Percentiles rank a stretch among this genome's conserved stretches.
These are phyloP conservation scores for Halenospora varia DNA, from an alignment of 495 filamentous ascomycete species.

Conservation along the genomic window DNA sequence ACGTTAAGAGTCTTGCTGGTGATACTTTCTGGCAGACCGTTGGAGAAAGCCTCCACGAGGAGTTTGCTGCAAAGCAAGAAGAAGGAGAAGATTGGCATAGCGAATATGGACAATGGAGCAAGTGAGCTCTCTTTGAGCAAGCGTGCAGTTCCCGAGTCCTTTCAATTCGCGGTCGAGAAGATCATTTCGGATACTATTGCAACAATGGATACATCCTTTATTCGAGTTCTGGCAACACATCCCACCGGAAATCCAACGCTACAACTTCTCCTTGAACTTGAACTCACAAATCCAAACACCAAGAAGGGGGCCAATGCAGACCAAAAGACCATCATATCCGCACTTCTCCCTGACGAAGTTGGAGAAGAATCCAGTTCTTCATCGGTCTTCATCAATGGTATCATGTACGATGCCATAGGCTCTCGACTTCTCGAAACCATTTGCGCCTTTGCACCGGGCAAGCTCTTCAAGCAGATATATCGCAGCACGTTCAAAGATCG, in stretches of 20 bases:
- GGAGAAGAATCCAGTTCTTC: constrained; percentile 54
- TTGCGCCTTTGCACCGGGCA: constrained; percentile 73
- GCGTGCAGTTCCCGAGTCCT: constrained; percentile 71
- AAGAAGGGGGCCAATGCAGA: constrained; percentile 36
- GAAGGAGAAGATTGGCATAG: constrained; percentile 72
- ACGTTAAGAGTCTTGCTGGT: constrained; percentile 79
- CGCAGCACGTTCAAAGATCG: constrained; percentile 68
- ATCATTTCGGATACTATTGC: constrained; percentile 70
- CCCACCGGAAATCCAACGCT: constrained; percentile 85
- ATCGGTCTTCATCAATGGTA: constrained; percentile 70
- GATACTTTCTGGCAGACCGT: constrained; percentile 76
- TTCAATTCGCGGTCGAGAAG: constrained; percentile 68
- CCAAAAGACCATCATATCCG: constrained; percentile 48
- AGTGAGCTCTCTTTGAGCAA: constrained; percentile 33
- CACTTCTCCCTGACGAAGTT: constrained; percentile 61
- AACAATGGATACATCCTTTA: constrained; percentile 64
- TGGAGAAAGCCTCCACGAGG: constrained; percentile 58
- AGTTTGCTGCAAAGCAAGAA: constrained; percentile 79
- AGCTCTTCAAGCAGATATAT: constrained; percentile 82
- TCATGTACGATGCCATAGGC: constrained; percentile 85
- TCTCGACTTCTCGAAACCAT: constrained; percentile 86
- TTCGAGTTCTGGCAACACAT: constrained; percentile 79
- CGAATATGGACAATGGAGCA: constrained; percentile 31
- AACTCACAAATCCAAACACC: constrained; percentile 66
- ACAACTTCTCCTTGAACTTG: constrained; percentile 80